Evolutionary conservation across 108 stramenopile genomes (phyloP), one percentile per base, ranked within the genome.

Genomic region (Schizochytrium sp.): DNA sequence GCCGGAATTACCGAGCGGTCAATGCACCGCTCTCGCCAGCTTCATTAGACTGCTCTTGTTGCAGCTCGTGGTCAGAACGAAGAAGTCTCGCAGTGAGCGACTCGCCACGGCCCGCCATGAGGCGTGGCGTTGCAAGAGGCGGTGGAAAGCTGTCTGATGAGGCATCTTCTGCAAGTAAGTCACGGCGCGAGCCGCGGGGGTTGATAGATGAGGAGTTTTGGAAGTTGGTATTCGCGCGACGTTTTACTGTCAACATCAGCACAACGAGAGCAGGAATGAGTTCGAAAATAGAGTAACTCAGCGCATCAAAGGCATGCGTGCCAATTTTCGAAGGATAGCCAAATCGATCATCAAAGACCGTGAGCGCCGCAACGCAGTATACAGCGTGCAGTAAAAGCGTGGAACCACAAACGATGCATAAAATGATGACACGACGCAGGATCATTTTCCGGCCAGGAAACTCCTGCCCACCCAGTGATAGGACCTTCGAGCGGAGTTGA

Each of bases 361-460:
- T 55, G 2, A 83, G 50, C 10, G 76, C 76, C 47, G 53, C 2
- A 0, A 55, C 53, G 53, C 50, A 49, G 50, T 55, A 55, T 5
- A 28, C 53, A 53, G 76, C 53, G 0, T 55, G 47, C 5, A 55
- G 50, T 13, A 83, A 55, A 38, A 83, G 76, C 76, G 76, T 55
- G 47, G 50, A 83, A 53, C 50, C 38, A 53, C 76, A 83, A 38
- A 83, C 17, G 12, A 55, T 13, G 47, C 76, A 7, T 10, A 83
- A 5, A 38, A 83, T 55, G 53, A 50, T 83, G 76, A 83, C 76
- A 40, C 76, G 76, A 0, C 5, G 0, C 45, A 83, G 45, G 28
- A 83, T 83, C 28, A 10, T 83, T n/a, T 83, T 83, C 50, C 76
- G 76, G 5, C 50, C 47, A 47, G 76, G 76, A 42, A 83, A 83